Percentiles rank a stretch among this genome's conserved stretches.
Evolutionary conservation across 345 rosid species (phyloP).

Genomic region (Gossypioides kirkii): DNA sequence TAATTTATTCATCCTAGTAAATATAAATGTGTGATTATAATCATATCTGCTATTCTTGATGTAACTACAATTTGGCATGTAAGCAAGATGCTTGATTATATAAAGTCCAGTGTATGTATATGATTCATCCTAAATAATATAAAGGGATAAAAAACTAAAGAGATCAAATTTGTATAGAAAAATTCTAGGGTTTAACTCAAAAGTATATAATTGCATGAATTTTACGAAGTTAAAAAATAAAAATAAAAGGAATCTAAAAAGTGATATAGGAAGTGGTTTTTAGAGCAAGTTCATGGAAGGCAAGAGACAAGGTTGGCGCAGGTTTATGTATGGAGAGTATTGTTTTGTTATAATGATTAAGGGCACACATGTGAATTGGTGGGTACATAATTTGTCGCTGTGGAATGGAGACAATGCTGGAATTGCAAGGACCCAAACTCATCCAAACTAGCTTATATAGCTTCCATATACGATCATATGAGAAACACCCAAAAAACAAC

Average conservation of each 20-base stretch:
- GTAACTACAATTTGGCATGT: too few species aligned
- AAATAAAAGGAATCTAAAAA: background rate
- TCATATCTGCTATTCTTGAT: too few species aligned
- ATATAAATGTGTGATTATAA: too few species aligned
- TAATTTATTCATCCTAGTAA: too few species aligned
- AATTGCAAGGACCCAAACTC: slow-evolving; percentile 27
- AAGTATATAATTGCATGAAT: background rate
- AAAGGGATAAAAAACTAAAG: background rate
- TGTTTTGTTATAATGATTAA: slow-evolving; percentile 59
- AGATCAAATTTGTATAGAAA: background rate
- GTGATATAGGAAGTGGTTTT: background rate
- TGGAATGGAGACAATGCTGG: slow-evolving; percentile 40
- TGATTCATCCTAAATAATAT: background rate
- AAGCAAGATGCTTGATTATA: too few species aligned
- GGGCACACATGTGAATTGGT: slow-evolving; percentile 60
- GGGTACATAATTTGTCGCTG: slow-evolving; percentile 54
- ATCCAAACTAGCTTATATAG: slow-evolving; percentile 14
- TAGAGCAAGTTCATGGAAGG: slow-evolving; percentile 12
- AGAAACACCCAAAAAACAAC: too few species aligned
- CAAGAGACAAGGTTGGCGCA: slow-evolving; percentile 39
- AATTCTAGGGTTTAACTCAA: too few species aligned
- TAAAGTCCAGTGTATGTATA: background rate
- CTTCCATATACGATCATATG: background rate
- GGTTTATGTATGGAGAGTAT: slow-evolving; percentile 35
- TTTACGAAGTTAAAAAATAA: background rate